These are phyloP conservation scores for Pogostemon cablin DNA, from an alignment of 257 asterid genomes.

Conservation along the genomic window DNA sequence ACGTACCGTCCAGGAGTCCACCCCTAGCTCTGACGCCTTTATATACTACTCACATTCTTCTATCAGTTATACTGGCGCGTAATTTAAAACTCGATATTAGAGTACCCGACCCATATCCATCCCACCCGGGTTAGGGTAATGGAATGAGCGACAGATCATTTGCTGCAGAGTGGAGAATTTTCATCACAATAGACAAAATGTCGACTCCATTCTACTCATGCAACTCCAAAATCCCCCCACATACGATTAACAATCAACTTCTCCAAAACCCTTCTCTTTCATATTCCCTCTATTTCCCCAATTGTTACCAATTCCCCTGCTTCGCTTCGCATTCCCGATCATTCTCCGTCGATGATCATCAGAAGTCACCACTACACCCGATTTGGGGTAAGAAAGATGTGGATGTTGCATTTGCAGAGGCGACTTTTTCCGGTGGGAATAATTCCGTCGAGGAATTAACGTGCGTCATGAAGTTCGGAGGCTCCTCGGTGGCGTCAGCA, in stretches of 20 bases:
- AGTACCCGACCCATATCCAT: too few species aligned
- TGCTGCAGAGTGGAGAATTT: too few species aligned
- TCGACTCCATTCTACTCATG: conserved; percentile 30
- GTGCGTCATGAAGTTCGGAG: conserved; percentile 82
- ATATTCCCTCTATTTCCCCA: conserved; percentile 2
- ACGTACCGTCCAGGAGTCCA: too few species aligned
- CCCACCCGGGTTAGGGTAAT: too few species aligned
- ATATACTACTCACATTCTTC: too few species aligned
- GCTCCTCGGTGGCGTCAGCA: conserved; percentile 79
- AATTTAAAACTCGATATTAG: too few species aligned
- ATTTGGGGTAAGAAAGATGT: conserved; percentile 19
- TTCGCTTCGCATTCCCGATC: conserved; percentile 25
- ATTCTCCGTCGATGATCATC: conserved; percentile 19
- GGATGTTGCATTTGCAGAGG: conserved; percentile 27
- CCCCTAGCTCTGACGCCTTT: too few species aligned
- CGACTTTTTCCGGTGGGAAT: conserved; percentile 20
- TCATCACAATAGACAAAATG: neutral
- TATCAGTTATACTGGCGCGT: too few species aligned
- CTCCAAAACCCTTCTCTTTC: conserved; percentile 20
- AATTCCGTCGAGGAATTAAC: conserved; percentile 30
- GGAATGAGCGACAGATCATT: too few species aligned
- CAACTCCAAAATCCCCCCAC: conserved; percentile 4
- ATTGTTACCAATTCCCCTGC: conserved; percentile 32
- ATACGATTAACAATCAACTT: conserved; percentile 1
- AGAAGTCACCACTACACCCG: conserved; percentile 5